Evolutionary conservation across 768 basidiomycete genomes (phyloP), one percentile per base, ranked within the genome.

Genomic region (Trametes cinnabarina): DNA sequence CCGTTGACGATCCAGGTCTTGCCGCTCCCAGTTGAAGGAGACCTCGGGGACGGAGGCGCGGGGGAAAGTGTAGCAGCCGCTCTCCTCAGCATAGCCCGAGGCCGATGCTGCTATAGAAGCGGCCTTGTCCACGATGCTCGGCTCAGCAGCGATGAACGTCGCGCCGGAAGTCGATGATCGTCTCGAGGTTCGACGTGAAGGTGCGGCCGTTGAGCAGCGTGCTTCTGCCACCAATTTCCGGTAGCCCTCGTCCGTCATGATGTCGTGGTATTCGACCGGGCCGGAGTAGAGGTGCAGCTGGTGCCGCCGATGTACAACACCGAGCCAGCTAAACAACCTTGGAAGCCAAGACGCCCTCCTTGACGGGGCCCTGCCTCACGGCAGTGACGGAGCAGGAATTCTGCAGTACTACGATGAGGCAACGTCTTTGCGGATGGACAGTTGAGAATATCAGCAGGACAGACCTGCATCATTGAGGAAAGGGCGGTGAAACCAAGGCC

Each of bases 221-320:
- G 22, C 47, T 44, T 15, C 51, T 66, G 26, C 49, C 39, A 17
- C 47, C 42, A 44, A 67, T 58, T 53, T 71, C 71, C 71, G 71
- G 62, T 49, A 70, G 8, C 62, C 66, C 8, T 20, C 14, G 11
- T 44, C 30, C 11, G 46, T 32, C 25, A 43, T 52, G 52, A 76
- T 62, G 0, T 66, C 57, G 23, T 72, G 61, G 63, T 70, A 77
- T 41, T 66, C 68, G 55, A 76, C 66, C 3, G 39, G 26, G 3
- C 73, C 72, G 32, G 64, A 65, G 62, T 69, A 74, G 30, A 70
- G 69, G 19, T 63, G 50, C 63, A 43, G 56, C 76, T 71, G 43
- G 66, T 65, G 20, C 74, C 74, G 14, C 76, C 76, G 39, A 76
- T 62, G 67, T 61, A 73, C 23, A 77, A 66, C 58, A 72, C 59